Percentiles rank a stretch among this genome's conserved stretches.
Conservation (phyloP, 371 early-diverging fungal genomes). For the Mortierella sp. region DNA sequence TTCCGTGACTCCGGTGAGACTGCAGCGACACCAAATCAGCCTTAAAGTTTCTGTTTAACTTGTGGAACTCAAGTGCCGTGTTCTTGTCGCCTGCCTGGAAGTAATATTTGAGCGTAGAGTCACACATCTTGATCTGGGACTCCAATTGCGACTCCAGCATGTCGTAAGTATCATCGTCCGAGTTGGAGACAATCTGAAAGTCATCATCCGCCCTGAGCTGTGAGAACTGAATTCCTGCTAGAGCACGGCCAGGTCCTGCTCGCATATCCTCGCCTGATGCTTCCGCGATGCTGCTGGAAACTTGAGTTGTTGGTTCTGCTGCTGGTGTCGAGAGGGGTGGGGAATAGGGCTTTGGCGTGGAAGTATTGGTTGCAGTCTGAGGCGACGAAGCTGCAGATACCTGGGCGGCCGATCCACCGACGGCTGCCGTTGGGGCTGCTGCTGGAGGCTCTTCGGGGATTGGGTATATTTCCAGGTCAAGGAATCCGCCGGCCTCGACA, state of each 20-base stretch:
- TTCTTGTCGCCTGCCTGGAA: slow-evolving; percentile 58
- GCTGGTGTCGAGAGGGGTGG: slow-evolving; percentile 24
- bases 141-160: slow-evolving; percentile 68
- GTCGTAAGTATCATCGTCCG: slow-evolving; percentile 57
- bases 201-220: slow-evolving; percentile 43
- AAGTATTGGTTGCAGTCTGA: neutral
- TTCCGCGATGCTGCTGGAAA: slow-evolving; percentile 39
- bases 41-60: slow-evolving; percentile 68
- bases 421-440: neutral
- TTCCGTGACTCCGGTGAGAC: slow-evolving; percentile 58
- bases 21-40: slow-evolving; percentile 73
- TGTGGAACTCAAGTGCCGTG: slow-evolving; percentile 63
- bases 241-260: slow-evolving; percentile 17
- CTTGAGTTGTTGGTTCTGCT: slow-evolving; percentile 28
- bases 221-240: slow-evolving; percentile 38
- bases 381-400: slow-evolving; percentile 9
- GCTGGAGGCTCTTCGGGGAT: slow-evolving; percentile 48
- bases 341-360: neutral
- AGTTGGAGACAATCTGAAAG: slow-evolving; percentile 48
- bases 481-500: slow-evolving; percentile 50
- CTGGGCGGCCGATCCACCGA: neutral
- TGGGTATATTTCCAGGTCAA: slow-evolving; percentile 47
- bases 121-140: slow-evolving; percentile 76
- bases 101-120: slow-evolving; percentile 68
- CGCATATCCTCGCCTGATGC: slow-evolving; percentile 46